Evolutionary conservation across 306 rosid genomes (phyloP).

Genomic region (Glycine soja): DNA sequence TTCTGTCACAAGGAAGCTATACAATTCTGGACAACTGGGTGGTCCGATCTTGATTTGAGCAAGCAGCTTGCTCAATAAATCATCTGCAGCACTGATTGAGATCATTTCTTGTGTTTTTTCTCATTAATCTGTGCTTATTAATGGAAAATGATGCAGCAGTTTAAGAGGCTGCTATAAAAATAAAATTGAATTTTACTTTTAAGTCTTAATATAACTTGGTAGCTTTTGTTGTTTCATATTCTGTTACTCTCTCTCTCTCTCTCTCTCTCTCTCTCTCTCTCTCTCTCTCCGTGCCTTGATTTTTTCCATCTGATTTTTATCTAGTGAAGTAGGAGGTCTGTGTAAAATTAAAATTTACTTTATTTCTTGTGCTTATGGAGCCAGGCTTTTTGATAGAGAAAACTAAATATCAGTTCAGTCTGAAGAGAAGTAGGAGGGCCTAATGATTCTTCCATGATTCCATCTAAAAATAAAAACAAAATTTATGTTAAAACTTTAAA

Average conservation of each 20-base stretch:
- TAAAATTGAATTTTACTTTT: conserved; percentile 1
- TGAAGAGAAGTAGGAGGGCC: background rate
- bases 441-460: background rate
- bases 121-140: conserved; percentile 11
- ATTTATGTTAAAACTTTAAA: background rate
- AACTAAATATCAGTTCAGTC: background rate
- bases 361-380: background rate
- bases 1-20: background rate
- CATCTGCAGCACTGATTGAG: background rate
- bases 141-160: background rate
- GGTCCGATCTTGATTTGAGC: background rate
- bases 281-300: background rate
- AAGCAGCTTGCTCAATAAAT: conserved; percentile 13
- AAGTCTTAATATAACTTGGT: background rate
- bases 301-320: background rate
- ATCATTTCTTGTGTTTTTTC: background rate
- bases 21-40: background rate
- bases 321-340: background rate
- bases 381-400: conserved; percentile 17
- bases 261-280: conserved; percentile 21
- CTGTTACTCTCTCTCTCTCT: background rate
- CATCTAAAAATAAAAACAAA: conserved; percentile 14
- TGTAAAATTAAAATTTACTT: background rate
- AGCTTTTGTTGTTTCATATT: conserved; percentile 29
- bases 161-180: background rate